These are phyloP conservation scores for Bryoerythrophyllum caledonicum DNA, from an alignment of 225 moss, liverwort and hornwort species.

Conservation along the genomic window DNA sequence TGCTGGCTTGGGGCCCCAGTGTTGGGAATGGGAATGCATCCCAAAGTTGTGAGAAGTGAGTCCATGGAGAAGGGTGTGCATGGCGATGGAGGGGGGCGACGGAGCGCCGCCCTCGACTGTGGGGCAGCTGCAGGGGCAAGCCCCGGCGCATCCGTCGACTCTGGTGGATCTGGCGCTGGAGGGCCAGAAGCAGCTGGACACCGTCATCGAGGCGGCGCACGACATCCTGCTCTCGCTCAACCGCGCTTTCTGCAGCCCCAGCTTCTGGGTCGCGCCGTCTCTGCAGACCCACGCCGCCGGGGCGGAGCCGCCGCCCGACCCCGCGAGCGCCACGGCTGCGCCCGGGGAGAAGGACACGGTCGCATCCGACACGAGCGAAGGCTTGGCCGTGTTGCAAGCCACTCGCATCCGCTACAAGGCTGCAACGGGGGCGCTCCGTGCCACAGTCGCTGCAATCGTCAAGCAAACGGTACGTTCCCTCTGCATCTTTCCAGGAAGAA, in stretches of 20 bases:
- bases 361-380: slow-evolving; percentile 48
- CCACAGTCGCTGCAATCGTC: slow-evolving; percentile 64
- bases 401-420: slow-evolving; percentile 78
- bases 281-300: slow-evolving; percentile 23
- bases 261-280: slow-evolving; percentile 70
- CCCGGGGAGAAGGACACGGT: slow-evolving; percentile 12
- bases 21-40: no score
- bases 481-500: no score
- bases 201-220: slow-evolving; percentile 82
- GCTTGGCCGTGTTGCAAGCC: slow-evolving; percentile 64
- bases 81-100: slow-evolving; percentile 46
- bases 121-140: slow-evolving; percentile 17
- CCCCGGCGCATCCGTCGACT: slow-evolving; percentile 22
- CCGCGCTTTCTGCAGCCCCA: slow-evolving; percentile 71
- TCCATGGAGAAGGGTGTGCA: neutral
- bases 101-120: neutral
- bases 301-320: slow-evolving; percentile 19
- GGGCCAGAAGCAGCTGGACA: slow-evolving; percentile 71
- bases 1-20: no score
- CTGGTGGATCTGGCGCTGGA: slow-evolving; percentile 68
- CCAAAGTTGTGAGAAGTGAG: neutral
- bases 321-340: neutral
- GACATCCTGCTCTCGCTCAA: slow-evolving; percentile 77
- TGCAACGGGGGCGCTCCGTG: slow-evolving; percentile 71
- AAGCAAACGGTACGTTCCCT: slow-evolving; percentile 42